Evolutionary conservation across 192 early-diverging fungal genomes (phyloP), one percentile per base, ranked within the genome.

Genomic region (Kappamyces sp.): DNA sequence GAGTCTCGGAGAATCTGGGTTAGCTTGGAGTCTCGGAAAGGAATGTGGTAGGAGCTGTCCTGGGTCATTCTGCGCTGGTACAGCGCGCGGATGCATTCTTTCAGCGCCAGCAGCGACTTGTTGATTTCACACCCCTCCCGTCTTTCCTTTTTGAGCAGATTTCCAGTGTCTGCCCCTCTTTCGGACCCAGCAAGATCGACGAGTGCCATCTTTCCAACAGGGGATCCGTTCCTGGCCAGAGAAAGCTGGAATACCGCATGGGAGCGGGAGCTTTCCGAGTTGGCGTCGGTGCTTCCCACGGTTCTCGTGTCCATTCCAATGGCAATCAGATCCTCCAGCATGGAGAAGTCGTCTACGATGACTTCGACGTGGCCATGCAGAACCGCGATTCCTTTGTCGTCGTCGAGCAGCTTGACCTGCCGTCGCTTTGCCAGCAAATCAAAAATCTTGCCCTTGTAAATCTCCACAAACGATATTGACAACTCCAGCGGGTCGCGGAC

Each of bases 141-240:
- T 47, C 69, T 55, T 2, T 37, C 61, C 10, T 57, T 47, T 5
- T 61, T 54, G 51, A 38, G 58, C 5, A 58, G 44, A 35, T 69
- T 55, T 9, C 57, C 53, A 5, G 39, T 37, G 42, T 69, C 70
- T 8, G 40, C 38, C 2, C 55, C 70, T 5, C 75, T 65, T 51
- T 77, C 75, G n/a, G 60, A 63, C 13, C 75, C 75, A 3, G 75
- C 75, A 9, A 77, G 62, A 61, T 77, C 75, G 7, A 77, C 67
- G 9, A 77, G 37, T 13, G 46, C 47, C 6, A 68, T 63, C 36
- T 63, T 55, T 23, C 68, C 68, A 40, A 49, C 9, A 13, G 42
- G 15, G 7, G 12, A n/a, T 31, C 32, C 39, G 38, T 31, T 62
- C 10, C 42, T 23, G 36, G 51, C 47, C 3, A 75, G 2, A 3